Base-by-base conservation (phyloP, 2,329 filamentous ascomycete species). In the Alternaria sp. region DNA sequence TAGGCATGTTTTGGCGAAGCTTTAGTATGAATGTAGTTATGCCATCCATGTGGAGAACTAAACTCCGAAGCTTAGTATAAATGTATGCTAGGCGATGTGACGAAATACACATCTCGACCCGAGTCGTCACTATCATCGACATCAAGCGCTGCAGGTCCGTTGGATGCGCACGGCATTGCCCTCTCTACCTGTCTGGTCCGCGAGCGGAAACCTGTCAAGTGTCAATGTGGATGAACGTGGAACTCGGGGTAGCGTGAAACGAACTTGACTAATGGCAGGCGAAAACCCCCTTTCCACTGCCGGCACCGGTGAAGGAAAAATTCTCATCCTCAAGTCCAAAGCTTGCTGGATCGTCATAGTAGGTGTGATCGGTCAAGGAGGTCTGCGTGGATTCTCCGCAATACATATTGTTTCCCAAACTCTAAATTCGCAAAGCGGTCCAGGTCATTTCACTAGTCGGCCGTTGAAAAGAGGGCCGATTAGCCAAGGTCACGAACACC, bases 1-100 rank as follows among this genome's bases (percentile, higher is more conserved):
- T 7, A 73, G 62, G 48, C 58, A 65, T 16, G 16, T 74, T 18
- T 48, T 74, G 44, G 67, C 71, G 36, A 75, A 75, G 61, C 52
- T 76, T 47, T 75, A 67, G 28, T 38, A 39, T 26, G 18, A 48
- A 34, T 28, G 18, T 18, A 36, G 32, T 36, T 36, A 16, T 36
- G 32, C 1, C 32, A 16, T 36, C 32, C 32, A 36, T 16, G 32
- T 16, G 4, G 32, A 36, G 32, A 36, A 36, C 32, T 36, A 16
- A 36, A 36, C 32, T 5, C 32, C 14, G 14, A 16, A 6, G 5
- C 4, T 49, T 75, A 67, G 32, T 38, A 39, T 26, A 18, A 48
- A 34, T 28, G 12, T 12, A 36, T 4, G 6, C 20, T 24, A 20
- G 28, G 32, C 18, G 18, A 14, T 41, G 18, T 41, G 38, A 41